These are phyloP conservation scores for Podospora comata DNA, from an alignment of 495 filamentous ascomycete species.

Conservation along the genomic window DNA sequence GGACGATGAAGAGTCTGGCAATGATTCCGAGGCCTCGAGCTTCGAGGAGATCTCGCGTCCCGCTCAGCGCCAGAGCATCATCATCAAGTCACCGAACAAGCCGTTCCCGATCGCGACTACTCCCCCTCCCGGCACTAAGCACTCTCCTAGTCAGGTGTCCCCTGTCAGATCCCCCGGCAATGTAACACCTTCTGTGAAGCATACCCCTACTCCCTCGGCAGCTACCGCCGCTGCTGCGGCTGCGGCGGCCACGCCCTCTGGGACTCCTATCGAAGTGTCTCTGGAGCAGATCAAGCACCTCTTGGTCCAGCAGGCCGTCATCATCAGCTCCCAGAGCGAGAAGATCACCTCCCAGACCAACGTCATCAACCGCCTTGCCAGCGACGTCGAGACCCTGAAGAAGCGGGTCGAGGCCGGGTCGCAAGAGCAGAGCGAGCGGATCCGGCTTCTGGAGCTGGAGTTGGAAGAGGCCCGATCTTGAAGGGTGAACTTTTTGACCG, in stretches of 20 bases:
- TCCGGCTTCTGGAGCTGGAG: constrained; percentile 66
- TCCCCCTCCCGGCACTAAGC: constrained; percentile 28
- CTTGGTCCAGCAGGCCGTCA: constrained; percentile 59
- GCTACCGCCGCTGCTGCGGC: constrained; percentile 20
- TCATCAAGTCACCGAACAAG: constrained; percentile 31
- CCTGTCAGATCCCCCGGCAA: constrained; percentile 31
- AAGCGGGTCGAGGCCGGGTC: constrained; percentile 55
- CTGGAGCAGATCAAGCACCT: constrained; percentile 63
- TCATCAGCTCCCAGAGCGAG: constrained; percentile 55
- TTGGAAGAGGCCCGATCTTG: constrained; percentile 53
- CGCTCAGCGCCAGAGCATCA: constrained; percentile 35
- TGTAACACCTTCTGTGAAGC: constrained; percentile 15
- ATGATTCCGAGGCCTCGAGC: constrained; percentile 65
- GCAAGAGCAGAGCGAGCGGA: constrained; percentile 64
- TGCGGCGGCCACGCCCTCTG: constrained; percentile 22
- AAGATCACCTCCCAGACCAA: constrained; percentile 58
- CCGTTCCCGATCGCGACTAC: constrained; percentile 26
- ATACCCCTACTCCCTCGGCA: constrained; percentile 20
- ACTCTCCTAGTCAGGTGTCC: constrained; percentile 28
- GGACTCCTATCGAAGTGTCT: constrained; percentile 37
- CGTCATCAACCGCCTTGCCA: constrained; percentile 60
- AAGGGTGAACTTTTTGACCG: neutral
- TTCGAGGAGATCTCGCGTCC: constrained; percentile 79
- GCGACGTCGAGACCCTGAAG: constrained; percentile 70
- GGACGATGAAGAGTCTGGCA: constrained; percentile 62